Percentiles rank a stretch among this genome's conserved stretches.
Conservation (phyloP, 257 asterid genomes). For the Nicotiana knightiana region DNA sequence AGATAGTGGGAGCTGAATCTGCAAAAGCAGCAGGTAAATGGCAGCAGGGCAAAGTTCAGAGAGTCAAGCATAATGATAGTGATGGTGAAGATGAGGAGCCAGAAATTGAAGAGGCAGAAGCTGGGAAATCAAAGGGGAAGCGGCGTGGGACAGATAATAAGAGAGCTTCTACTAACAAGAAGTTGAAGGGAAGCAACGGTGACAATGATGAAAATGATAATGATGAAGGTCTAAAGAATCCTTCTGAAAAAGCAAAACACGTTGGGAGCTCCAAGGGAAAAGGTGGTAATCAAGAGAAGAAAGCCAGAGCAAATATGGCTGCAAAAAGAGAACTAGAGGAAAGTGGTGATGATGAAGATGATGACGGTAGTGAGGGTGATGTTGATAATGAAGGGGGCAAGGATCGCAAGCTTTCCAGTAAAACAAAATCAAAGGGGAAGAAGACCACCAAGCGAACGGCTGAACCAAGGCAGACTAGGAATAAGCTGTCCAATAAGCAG, state of each 20-base stretch:
- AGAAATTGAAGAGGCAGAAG: conserved; percentile 31
- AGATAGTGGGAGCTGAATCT: conserved; percentile 55
- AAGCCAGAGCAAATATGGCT: conserved; percentile 31
- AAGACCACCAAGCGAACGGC: conserved; percentile 32
- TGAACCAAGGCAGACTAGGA: conserved; percentile 29
- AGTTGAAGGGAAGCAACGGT: conserved; percentile 20
- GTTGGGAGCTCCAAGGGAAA: conserved; percentile 26
- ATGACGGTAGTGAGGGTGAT: conserved; percentile 16
- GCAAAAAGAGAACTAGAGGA: conserved; percentile 43
- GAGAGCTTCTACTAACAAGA: conserved; percentile 37
- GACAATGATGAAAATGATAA: conserved; percentile 25
- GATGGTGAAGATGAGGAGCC: conserved; percentile 31
- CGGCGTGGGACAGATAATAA: conserved; percentile 28
- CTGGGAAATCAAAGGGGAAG: conserved; percentile 17
- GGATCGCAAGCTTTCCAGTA: conserved; percentile 15
- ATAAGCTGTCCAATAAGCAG: conserved; percentile 36
- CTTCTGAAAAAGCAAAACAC: conserved; percentile 31
- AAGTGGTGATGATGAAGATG: conserved; percentile 34
- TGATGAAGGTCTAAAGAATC: conserved; percentile 28
- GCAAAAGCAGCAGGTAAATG: conserved; percentile 36
- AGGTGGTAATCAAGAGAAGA: conserved; percentile 28
- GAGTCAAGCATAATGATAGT: conserved; percentile 12
- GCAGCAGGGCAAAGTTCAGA: conserved; percentile 25
- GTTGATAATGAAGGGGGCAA: conserved; percentile 30
- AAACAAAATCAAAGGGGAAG: conserved; percentile 22